Conservation (phyloP, 345 rosid species). For the Atalantia buxifolia region DNA sequence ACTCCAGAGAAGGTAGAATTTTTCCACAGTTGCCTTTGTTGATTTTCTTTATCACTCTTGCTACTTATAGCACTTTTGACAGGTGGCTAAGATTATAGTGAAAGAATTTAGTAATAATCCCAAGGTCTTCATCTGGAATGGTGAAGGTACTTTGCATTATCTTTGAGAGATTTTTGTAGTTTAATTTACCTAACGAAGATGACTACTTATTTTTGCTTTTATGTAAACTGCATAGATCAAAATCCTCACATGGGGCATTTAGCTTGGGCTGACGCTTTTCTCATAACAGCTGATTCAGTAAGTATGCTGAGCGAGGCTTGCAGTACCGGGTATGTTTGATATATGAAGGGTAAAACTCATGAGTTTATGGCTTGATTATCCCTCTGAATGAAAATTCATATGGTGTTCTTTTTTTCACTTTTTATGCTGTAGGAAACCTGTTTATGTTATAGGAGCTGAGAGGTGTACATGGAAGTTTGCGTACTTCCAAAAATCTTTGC, state of each 20-base stretch:
- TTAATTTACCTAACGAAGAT: background rate
- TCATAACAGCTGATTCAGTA: slow-evolving; percentile 90
- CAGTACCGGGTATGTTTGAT: slow-evolving; percentile 72
- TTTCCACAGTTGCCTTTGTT: background rate
- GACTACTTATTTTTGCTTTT: slow-evolving; percentile 9
- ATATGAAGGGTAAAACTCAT: background rate
- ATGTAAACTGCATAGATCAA: slow-evolving; percentile 43
- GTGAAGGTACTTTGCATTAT: slow-evolving; percentile 50
- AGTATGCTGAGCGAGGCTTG: slow-evolving; percentile 98
- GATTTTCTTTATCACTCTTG: background rate
- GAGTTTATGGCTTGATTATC: background rate
- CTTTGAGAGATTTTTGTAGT: background rate
- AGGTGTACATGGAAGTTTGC: slow-evolving; percentile 83
- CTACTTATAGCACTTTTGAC: slow-evolving; percentile 9
- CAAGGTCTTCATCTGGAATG: slow-evolving; percentile 75
- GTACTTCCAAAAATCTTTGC: slow-evolving; percentile 70
- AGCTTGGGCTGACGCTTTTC: slow-evolving; percentile 92
- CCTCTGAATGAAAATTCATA: background rate
- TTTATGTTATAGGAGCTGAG: slow-evolving; percentile 77
- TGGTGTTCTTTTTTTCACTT: background rate
- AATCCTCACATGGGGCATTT: slow-evolving; percentile 92
- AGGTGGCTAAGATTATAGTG: slow-evolving; percentile 55
- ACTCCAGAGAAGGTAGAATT: slow-evolving; percentile 58
- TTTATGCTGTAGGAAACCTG: slow-evolving; percentile 64
- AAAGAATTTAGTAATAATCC: slow-evolving; percentile 51